Conservation (phyloP, 2,329 filamentous ascomycete genomes). For the Cytospora paraplurivora region DNA sequence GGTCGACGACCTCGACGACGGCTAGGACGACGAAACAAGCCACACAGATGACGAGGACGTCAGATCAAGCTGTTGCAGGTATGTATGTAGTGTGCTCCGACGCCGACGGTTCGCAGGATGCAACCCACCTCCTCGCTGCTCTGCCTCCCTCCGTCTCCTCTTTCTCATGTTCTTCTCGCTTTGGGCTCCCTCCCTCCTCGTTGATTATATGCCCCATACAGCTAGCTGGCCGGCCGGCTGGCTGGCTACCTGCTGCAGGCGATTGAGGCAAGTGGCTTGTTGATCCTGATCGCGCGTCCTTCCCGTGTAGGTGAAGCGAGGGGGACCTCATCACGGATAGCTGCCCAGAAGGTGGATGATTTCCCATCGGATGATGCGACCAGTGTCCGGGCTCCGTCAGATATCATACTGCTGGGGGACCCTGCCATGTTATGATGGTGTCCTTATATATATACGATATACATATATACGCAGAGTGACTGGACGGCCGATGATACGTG, state of each 20-base stretch:
- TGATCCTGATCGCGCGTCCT: constrained; percentile 9
- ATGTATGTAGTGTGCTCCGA: background rate
- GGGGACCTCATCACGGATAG: constrained; percentile 7
- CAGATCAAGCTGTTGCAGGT: constrained; percentile 8
- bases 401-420: constrained; percentile 25
- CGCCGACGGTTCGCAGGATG: constrained; percentile 11
- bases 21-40: background rate
- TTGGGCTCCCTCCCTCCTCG: constrained; percentile 13
- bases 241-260: constrained; percentile 5
- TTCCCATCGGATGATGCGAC: constrained; percentile 13
- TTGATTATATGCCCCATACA: no score
- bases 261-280: constrained; percentile 17
- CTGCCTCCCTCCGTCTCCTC: background rate
- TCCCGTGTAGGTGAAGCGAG: constrained; percentile 6
- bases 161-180: background rate
- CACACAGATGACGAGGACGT: background rate
- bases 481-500: constrained; percentile 10
- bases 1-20: no score
- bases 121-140: background rate
- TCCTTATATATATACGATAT: background rate
- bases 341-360: constrained; percentile 10
- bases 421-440: constrained; percentile 14
- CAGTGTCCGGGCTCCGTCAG: constrained; percentile 19
- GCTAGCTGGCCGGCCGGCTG: no score
- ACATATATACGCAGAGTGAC: constrained; percentile 22